Percentiles rank a stretch among this genome's conserved stretches.
Evolutionary conservation across 495 filamentous ascomycete genomes (phyloP).

Genomic region (Aspergillus bertholletiae): DNA sequence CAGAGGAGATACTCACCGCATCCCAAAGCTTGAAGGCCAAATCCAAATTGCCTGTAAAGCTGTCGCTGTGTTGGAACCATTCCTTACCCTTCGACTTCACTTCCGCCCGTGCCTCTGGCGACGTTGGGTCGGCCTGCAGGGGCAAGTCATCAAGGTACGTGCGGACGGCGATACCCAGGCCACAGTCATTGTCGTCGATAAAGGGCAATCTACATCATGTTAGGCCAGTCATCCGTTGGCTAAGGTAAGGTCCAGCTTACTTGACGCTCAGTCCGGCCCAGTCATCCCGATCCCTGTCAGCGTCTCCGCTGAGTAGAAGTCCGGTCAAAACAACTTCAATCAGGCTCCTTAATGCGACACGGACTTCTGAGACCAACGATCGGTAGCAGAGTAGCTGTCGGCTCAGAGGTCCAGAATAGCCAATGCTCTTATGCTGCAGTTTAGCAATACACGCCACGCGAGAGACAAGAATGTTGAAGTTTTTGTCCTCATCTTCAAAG

Average conservation of each 20-base stretch:
- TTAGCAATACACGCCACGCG: slow-evolving; percentile 79
- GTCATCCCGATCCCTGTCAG: slow-evolving; percentile 65
- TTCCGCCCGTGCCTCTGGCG: slow-evolving; percentile 56
- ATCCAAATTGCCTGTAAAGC: slow-evolving; percentile 73
- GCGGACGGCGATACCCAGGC: slow-evolving; percentile 84
- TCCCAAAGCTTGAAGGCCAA: slow-evolving; percentile 81
- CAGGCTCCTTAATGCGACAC: slow-evolving; percentile 72
- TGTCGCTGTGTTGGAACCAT: slow-evolving; percentile 73
- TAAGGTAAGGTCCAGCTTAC: slow-evolving; percentile 46
- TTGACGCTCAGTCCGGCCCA: slow-evolving; percentile 65
- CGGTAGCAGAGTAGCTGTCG: slow-evolving; percentile 85
- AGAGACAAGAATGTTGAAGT: slow-evolving; percentile 73
- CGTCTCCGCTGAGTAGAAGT: slow-evolving; percentile 75
- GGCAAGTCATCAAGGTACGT: slow-evolving; percentile 84
- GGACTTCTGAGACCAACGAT: slow-evolving; percentile 75
- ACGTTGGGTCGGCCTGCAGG: slow-evolving; percentile 50
- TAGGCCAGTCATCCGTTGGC: slow-evolving; percentile 22
- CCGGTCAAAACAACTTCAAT: slow-evolving; percentile 76
- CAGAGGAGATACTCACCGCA: slow-evolving; percentile 51
- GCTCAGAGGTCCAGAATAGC: slow-evolving; percentile 93
- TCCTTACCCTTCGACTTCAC: slow-evolving; percentile 61
- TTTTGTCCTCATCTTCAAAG: slow-evolving; percentile 56
- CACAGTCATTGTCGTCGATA: slow-evolving; percentile 75
- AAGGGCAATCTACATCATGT: slow-evolving; percentile 70
- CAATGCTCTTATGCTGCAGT: slow-evolving; percentile 76